Evolutionary conservation across 257 asterid genomes (phyloP).

Genomic region (Perilla frutescens): DNA sequence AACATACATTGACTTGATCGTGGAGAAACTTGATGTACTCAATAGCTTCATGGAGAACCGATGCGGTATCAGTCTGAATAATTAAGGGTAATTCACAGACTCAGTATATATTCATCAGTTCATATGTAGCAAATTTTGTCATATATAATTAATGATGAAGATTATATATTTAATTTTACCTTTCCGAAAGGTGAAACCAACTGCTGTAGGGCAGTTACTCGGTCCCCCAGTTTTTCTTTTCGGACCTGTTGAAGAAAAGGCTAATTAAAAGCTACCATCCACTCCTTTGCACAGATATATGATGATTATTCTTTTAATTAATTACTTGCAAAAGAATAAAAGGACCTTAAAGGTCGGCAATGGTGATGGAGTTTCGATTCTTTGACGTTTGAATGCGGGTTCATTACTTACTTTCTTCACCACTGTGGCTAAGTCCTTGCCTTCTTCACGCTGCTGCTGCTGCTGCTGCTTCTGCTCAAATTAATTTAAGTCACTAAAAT

Average conservation of each 20-base stretch:
- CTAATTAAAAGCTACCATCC: conserved; percentile 38
- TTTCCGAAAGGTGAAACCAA: conserved; percentile 98
- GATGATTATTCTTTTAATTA: background rate
- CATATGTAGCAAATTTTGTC: background rate
- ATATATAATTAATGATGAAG: conserved; percentile 2
- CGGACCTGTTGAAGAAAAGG: conserved; percentile 68
- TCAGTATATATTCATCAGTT: background rate
- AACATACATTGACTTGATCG: conserved; percentile 87
- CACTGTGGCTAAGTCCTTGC: conserved; percentile 10
- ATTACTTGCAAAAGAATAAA: too few relatives aligned
- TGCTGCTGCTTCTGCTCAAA: conserved; percentile 10
- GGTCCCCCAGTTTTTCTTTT: conserved; percentile 93
- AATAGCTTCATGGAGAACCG: conserved; percentile 93
- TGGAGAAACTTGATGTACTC: conserved; percentile 89
- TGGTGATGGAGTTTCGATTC: conserved; percentile 67
- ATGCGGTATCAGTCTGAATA: conserved; percentile 92
- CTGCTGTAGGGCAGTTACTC: conserved; percentile 95
- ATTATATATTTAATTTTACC: conserved; percentile 44
- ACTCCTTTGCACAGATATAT: conserved; percentile 38
- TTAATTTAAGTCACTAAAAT: background rate
- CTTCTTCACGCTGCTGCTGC: conserved; percentile 36
- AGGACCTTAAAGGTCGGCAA: conserved; percentile 63
- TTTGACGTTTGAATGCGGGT: conserved; percentile 49
- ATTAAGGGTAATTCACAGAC: background rate
- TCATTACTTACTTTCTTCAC: conserved; percentile 48